Conservation (phyloP, 1,284 basidiomycete species). For the Papiliotrema fonsecae region DNA sequence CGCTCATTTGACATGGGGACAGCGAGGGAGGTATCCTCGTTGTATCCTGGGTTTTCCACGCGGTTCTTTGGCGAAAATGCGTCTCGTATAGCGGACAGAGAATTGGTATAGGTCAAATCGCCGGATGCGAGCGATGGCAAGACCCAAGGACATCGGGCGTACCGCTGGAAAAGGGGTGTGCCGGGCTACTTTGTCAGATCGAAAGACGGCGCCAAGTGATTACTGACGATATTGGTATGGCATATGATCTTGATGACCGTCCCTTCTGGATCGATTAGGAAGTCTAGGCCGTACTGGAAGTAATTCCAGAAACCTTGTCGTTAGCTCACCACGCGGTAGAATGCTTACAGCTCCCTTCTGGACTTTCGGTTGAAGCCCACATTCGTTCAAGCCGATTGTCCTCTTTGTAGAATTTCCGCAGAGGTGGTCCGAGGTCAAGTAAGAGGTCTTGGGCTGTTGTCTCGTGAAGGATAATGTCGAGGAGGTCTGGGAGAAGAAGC, state of each 20-base stretch:
- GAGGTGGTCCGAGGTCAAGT: slow-evolving; percentile 70
- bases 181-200: slow-evolving; percentile 60
- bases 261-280: slow-evolving; percentile 61
- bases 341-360: slow-evolving; percentile 3
- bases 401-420: slow-evolving; percentile 75
- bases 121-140: too few relatives aligned
- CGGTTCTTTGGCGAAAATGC: not conserved
- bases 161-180: slow-evolving; percentile 76
- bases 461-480: slow-evolving; percentile 67
- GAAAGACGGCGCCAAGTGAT: not conserved
- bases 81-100: slow-evolving; percentile 20
- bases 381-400: slow-evolving; percentile 66
- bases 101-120: slow-evolving; percentile 24
- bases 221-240: slow-evolving; percentile 75
- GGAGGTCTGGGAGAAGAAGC: slow-evolving; percentile 51
- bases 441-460: slow-evolving; percentile 76
- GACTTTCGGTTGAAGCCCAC: slow-evolving; percentile 22
- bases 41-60: slow-evolving; percentile 1
- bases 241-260: slow-evolving; percentile 75
- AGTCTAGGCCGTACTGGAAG: slow-evolving; percentile 80
- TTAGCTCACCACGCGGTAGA: not conserved
- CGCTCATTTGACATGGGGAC: slow-evolving; percentile 6
- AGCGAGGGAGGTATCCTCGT: slow-evolving; percentile 8
- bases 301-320: slow-evolving; percentile 75
- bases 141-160: slow-evolving; percentile 84